phyloP scores from a whole-genome alignment of 2,329 filamentous ascomycete genomes.

The Clarireedia paspali region DNA sequence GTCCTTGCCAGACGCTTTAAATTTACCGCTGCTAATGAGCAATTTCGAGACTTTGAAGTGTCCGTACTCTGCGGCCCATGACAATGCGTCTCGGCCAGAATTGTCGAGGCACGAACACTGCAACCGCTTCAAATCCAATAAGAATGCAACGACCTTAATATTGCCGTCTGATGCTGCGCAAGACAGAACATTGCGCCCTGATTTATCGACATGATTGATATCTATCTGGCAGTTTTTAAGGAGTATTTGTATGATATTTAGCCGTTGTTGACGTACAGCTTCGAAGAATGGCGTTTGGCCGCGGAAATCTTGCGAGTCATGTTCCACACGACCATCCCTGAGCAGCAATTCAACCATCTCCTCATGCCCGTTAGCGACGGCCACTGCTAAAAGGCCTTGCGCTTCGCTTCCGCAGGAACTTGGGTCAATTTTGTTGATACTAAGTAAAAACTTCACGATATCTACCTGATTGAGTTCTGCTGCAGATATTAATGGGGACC shows the following conservation, averaged over 20 bases:
- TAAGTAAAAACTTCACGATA: conserved; percentile 24
- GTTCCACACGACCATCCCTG: conserved; percentile 12
- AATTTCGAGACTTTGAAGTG: conserved; percentile 87
- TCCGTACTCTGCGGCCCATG: conserved; percentile 37
- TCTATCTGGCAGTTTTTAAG: background rate
- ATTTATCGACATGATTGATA: conserved; percentile 28
- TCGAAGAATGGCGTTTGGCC: conserved; percentile 30
- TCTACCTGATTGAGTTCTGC: background rate
- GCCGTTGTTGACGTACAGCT: conserved; percentile 26
- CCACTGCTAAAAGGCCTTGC: conserved; percentile 30
- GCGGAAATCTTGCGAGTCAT: conserved; percentile 22
- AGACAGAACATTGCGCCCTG: conserved; percentile 29
- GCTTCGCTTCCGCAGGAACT: conserved; percentile 14
- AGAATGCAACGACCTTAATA: conserved; percentile 17
- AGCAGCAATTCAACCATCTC: conserved; percentile 28
- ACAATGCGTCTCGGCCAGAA: conserved; percentile 29
- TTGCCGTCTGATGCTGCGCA: conserved; percentile 30
- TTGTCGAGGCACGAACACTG: conserved; percentile 26
- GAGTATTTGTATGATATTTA: conserved; percentile 21
- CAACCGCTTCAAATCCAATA: conserved; percentile 23
- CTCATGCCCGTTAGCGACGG: conserved; percentile 28
- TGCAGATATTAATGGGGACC: no score
- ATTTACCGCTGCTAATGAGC: conserved; percentile 43
- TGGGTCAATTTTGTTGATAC: conserved; percentile 13
- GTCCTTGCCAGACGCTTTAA: background rate